A percentile compares a stretch with the other conserved stretches of the same genome.
These are phyloP conservation scores for Asclepias syriaca DNA, from an alignment of 257 asterid genomes.

Conservation along the genomic window DNA sequence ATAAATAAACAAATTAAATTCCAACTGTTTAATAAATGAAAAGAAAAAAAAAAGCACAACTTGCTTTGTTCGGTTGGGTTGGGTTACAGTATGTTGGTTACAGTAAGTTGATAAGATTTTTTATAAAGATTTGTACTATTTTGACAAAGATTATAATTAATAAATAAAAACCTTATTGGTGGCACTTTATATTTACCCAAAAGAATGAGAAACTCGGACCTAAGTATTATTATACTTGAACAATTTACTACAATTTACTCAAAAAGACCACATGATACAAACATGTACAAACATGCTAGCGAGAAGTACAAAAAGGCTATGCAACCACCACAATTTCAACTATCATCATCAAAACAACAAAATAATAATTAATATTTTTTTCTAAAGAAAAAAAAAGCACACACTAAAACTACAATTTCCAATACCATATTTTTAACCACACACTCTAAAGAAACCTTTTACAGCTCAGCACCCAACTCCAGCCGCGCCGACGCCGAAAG, in stretches of 20 bases:
- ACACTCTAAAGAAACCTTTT: conserved; percentile 21
- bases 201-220: neutral
- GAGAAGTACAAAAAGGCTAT: conserved; percentile 10
- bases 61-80: too few species aligned
- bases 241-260: neutral
- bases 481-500: conserved; percentile 69
- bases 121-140: too few species aligned
- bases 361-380: conserved; percentile 18
- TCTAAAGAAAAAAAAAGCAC: conserved; percentile 22
- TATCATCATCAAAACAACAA: neutral
- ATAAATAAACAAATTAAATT: too few species aligned
- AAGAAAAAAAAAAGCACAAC: too few species aligned
- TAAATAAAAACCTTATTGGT: too few species aligned
- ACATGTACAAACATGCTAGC: conserved; percentile 16
- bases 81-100: too few species aligned
- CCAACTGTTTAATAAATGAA: too few species aligned
- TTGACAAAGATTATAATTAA: too few species aligned
- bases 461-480: conserved; percentile 68
- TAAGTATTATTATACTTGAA: neutral
- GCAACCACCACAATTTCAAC: conserved; percentile 19
- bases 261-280: neutral
- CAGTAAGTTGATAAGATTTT: too few species aligned
- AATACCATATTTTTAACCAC: conserved; percentile 15
- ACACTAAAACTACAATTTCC: conserved; percentile 32
- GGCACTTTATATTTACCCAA: too few species aligned